phyloP scores from a whole-genome alignment of 306 rosid genomes.

The Herpetospermum pedunculosum region DNA sequence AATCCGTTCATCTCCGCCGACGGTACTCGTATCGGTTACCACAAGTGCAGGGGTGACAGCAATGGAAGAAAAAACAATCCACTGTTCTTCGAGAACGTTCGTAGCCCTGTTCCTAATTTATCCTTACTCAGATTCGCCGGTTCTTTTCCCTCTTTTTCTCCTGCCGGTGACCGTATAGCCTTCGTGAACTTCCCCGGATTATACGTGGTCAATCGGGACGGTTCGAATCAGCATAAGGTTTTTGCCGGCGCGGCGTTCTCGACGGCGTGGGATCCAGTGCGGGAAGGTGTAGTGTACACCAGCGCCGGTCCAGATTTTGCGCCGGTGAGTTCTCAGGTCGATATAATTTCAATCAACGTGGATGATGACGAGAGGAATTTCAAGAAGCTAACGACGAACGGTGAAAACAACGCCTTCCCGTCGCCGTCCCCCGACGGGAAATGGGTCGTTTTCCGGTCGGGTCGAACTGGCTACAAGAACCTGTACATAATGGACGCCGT shows the following conservation, averaged over 20 bases:
- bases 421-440: constrained; percentile 66
- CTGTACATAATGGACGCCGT: constrained; percentile 59
- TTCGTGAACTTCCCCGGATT: constrained; percentile 46
- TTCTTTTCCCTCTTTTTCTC: constrained; percentile 67
- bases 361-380: constrained; percentile 12
- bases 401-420: constrained; percentile 80
- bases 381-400: constrained; percentile 48
- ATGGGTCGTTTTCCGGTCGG: constrained; percentile 71
- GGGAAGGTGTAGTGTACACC: constrained; percentile 45
- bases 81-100: constrained; percentile 40
- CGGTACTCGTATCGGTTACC: constrained; percentile 55
- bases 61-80: constrained; percentile 17
- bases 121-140: constrained; percentile 55
- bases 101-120: constrained; percentile 36
- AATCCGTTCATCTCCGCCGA: constrained; percentile 86
- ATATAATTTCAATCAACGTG: constrained; percentile 45
- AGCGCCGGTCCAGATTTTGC: constrained; percentile 59
- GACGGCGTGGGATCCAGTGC: constrained; percentile 62
- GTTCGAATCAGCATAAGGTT: constrained; percentile 44
- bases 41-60: constrained; percentile 52
- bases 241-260: constrained; percentile 38
- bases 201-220: constrained; percentile 56
- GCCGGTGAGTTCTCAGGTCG: constrained; percentile 42
- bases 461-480: constrained; percentile 57
- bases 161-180: constrained; percentile 48